Conservation (phyloP, 2,329 filamentous ascomycete species). For the Aspergillus fumigatus region DNA sequence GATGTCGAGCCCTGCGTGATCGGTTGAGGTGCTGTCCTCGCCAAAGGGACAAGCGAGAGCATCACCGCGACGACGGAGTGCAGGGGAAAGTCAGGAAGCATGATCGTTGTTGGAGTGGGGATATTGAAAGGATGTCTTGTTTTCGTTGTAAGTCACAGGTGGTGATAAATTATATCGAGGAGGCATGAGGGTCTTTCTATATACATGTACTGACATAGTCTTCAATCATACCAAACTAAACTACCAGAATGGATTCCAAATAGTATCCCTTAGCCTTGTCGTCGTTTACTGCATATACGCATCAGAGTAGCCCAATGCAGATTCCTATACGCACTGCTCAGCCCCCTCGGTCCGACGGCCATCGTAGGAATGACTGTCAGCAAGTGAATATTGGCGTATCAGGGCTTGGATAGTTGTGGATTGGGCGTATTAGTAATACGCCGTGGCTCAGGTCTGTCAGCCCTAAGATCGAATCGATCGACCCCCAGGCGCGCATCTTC, state of each 20-base stretch:
- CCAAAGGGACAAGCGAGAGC: conserved; percentile 7
- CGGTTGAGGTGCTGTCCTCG: conserved; percentile 11
- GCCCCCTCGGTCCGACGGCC: conserved; percentile 2
- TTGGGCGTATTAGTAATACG: conserved; percentile 20
- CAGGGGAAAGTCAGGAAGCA: conserved; percentile 6
- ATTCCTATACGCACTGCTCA: conserved; percentile 10
- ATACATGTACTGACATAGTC: conserved; percentile 2
- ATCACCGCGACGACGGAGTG: conserved; percentile 1
- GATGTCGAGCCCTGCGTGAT: conserved; percentile 10
- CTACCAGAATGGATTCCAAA: conserved; percentile 1
- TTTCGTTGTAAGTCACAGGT: background rate
- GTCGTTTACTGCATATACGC: background rate
- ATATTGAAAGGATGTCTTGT: background rate
- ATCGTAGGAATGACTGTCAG: background rate
- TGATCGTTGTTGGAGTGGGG: background rate
- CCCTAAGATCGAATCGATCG: background rate
- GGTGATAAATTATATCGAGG: background rate
- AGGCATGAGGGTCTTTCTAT: conserved; percentile 1
- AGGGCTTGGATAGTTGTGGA: background rate
- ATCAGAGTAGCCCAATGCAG: background rate
- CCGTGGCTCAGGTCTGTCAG: background rate
- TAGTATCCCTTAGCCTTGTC: background rate
- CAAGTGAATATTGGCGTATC: background rate
- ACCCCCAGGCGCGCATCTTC: too few relatives aligned
- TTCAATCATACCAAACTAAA: background rate